Conservation (phyloP, 495 filamentous ascomycete species). For the Geoglossum glabrum region DNA sequence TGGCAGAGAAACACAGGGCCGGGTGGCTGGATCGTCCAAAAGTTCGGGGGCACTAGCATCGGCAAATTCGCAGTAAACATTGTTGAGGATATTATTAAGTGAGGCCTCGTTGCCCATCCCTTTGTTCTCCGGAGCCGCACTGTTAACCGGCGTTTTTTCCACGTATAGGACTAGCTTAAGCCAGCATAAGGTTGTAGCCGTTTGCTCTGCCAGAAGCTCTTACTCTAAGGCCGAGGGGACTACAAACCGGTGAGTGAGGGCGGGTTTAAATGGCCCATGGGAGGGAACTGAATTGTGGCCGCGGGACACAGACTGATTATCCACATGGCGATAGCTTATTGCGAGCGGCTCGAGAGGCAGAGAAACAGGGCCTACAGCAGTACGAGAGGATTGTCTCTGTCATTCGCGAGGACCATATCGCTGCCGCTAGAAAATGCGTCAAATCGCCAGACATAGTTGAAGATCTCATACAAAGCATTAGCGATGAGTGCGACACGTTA, state of each 20-base stretch:
- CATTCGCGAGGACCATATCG: constrained; percentile 53
- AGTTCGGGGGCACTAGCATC: constrained; percentile 63
- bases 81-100: constrained; percentile 56
- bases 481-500: constrained; percentile 47
- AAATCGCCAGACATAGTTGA: constrained; percentile 36
- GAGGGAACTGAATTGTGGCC: background rate
- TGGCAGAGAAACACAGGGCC: background rate
- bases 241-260: constrained; percentile 73
- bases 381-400: constrained; percentile 53
- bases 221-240: constrained; percentile 81
- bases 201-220: constrained; percentile 83
- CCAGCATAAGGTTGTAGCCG: constrained; percentile 56
- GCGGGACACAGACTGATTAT: background rate
- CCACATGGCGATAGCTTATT: constrained; percentile 32
- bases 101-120: background rate
- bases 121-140: background rate
- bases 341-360: constrained; percentile 43
- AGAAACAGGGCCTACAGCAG: constrained; percentile 36
- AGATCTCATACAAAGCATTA: constrained; percentile 37
- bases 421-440: constrained; percentile 42
- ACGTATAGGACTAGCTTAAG: constrained; percentile 38
- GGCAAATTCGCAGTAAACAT: constrained; percentile 52
- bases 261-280: constrained; percentile 4
- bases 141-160: background rate
- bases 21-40: constrained; percentile 57